These are phyloP conservation scores for Mortierella sp. DNA, from an alignment of 371 early-diverging fungal genomes.

Conservation along the genomic window DNA sequence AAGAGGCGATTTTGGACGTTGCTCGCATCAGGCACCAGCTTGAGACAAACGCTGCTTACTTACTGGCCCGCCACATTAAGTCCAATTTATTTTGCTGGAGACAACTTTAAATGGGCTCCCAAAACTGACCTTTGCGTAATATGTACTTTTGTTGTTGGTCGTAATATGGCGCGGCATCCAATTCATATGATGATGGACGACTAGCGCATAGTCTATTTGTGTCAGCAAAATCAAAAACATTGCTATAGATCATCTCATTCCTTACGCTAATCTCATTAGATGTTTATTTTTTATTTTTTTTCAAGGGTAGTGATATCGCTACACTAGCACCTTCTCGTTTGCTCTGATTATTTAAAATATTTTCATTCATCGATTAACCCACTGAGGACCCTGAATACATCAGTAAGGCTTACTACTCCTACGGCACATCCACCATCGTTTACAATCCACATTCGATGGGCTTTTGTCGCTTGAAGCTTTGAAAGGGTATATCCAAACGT, in stretches of 20 bases:
- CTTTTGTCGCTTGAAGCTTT: constrained; percentile 83
- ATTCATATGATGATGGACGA: too few relatives aligned
- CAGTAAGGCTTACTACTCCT: constrained; percentile 83
- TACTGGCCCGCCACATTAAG: neutral
- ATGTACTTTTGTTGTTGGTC: too few relatives aligned
- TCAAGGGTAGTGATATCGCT: neutral
- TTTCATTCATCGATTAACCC: constrained; percentile 25
- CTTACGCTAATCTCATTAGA: too few relatives aligned
- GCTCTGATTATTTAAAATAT: neutral
- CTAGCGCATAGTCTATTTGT: too few relatives aligned
- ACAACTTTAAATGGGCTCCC: constrained; percentile 1
- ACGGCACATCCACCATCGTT: constrained; percentile 63
- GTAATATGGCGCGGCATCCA: too few relatives aligned
- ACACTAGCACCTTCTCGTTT: neutral
- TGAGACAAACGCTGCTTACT: neutral
- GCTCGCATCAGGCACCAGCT: too few relatives aligned
- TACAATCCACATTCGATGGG: constrained; percentile 89
- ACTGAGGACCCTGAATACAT: constrained; percentile 71
- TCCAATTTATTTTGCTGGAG: neutral
- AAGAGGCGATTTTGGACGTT: neutral
- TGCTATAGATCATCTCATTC: too few relatives aligned
- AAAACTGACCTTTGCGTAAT: too few relatives aligned
- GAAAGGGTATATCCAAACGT: constrained; percentile 78
- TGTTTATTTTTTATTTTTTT: too few relatives aligned
- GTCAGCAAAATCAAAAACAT: neutral